Conservation (phyloP, 441 rosid species). For the Brassica balearica region DNA sequence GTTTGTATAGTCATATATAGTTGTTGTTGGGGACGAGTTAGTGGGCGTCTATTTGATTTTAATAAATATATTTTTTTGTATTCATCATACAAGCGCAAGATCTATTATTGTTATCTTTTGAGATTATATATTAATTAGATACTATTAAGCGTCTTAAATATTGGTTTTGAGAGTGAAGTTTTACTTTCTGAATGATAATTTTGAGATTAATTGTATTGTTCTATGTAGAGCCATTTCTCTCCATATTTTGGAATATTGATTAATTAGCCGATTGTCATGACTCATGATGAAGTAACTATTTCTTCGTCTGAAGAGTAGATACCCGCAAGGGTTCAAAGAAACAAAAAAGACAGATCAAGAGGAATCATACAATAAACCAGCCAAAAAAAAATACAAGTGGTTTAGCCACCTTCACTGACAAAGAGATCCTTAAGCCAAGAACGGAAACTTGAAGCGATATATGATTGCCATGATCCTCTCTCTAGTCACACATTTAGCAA, state of each 20-base stretch:
- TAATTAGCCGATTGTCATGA: background rate
- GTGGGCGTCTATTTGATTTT: background rate
- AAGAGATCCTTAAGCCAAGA: background rate
- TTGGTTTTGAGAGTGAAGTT: background rate
- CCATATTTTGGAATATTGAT: background rate
- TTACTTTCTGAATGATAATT: background rate
- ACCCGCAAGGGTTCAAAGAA: background rate
- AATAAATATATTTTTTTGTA: background rate
- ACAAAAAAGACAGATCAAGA: background rate
- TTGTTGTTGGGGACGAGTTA: background rate
- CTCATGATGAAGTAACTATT: slow-evolving; percentile 8
- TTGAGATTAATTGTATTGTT: background rate
- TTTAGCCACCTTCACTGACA: background rate
- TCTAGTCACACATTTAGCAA: slow-evolving; percentile 6
- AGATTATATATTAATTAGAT: background rate
- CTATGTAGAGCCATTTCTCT: slow-evolving; percentile 1
- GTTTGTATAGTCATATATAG: background rate
- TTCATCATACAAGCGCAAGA: background rate
- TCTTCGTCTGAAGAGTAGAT: background rate
- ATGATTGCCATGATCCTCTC: background rate
- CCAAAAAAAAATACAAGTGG: background rate
- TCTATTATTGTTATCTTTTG: too few relatives aligned
- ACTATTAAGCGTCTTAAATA: background rate
- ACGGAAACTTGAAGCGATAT: background rate
- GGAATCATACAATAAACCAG: background rate